Evolutionary conservation across 345 rosid species (phyloP).

Genomic region (Citrus inodora): DNA sequence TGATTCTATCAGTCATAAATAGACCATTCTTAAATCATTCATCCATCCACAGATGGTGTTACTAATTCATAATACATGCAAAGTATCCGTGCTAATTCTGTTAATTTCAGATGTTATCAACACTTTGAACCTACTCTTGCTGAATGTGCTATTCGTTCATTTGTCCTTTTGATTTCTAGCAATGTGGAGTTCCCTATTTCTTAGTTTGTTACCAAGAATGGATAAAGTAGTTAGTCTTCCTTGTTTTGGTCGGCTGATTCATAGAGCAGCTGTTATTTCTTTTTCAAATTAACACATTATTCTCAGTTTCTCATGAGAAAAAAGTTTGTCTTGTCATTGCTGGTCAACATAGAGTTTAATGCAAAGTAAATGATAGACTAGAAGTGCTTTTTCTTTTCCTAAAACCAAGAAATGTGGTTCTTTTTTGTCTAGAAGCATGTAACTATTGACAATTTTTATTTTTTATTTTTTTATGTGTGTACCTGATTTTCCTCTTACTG

Average conservation of each 20-base stretch:
- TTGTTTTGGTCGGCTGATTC: not conserved
- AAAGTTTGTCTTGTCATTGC: not conserved
- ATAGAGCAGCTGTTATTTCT: not conserved
- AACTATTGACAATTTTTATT: not conserved
- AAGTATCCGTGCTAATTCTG: not conserved
- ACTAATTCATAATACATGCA: not conserved
- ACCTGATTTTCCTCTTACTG: not conserved
- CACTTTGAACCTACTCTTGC: not conserved
- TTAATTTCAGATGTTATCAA: not conserved
- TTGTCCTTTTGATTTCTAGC: not conserved
- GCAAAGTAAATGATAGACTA: not conserved
- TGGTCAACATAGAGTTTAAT: not conserved
- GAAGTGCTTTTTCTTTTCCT: not conserved
- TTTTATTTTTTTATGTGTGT: not conserved
- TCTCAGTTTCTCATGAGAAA: not conserved
- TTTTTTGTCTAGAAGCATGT: not conserved
- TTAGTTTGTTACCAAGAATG: not conserved
- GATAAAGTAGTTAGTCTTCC: not conserved
- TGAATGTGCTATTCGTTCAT: not conserved
- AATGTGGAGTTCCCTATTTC: not conserved
- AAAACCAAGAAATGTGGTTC: not conserved
- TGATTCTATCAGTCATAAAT: not conserved
- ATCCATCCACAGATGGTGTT: not conserved
- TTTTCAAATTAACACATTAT: not conserved
- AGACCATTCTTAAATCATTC: not conserved